These are phyloP conservation scores for Scalesia atractyloides DNA, from an alignment of 129 eudicot species.

Conservation along the genomic window DNA sequence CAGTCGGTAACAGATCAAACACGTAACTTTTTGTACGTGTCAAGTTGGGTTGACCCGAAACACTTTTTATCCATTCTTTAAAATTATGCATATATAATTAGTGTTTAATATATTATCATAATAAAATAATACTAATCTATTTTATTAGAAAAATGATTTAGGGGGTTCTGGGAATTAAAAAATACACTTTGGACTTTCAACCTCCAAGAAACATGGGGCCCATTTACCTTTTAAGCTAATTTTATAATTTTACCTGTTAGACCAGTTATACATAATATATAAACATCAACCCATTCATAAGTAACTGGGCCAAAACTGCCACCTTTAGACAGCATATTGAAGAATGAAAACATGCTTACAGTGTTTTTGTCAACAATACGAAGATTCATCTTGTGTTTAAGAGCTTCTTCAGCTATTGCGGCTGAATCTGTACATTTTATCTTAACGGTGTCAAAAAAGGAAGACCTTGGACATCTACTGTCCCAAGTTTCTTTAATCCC, in stretches of 20 bases:
- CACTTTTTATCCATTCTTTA: neutral
- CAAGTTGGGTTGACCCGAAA: neutral
- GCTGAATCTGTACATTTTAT: slow-evolving; percentile 67
- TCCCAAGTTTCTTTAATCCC: slow-evolving; percentile 82
- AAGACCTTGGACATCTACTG: slow-evolving; percentile 73
- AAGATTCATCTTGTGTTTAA: slow-evolving; percentile 76
- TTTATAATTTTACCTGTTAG: neutral
- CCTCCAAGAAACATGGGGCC: neutral
- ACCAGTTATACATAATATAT: neutral
- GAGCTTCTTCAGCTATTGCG: slow-evolving; percentile 80
- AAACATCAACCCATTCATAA: neutral
- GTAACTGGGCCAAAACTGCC: neutral
- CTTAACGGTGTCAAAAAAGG: slow-evolving; percentile 90
- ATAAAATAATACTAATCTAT: neutral
- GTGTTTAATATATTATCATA: neutral
- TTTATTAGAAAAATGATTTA: neutral
- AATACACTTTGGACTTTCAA: neutral
- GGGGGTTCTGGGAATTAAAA: neutral
- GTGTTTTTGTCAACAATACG: slow-evolving; percentile 80
- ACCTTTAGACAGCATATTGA: neutral
- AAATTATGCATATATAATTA: neutral
- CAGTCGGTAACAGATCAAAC: neutral
- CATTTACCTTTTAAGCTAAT: neutral
- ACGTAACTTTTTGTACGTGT: neutral
- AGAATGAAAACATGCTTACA: slow-evolving; percentile 40